Evolutionary conservation across 768 basidiomycete genomes (phyloP).

Genomic region (Symmetrospora coprosmae): DNA sequence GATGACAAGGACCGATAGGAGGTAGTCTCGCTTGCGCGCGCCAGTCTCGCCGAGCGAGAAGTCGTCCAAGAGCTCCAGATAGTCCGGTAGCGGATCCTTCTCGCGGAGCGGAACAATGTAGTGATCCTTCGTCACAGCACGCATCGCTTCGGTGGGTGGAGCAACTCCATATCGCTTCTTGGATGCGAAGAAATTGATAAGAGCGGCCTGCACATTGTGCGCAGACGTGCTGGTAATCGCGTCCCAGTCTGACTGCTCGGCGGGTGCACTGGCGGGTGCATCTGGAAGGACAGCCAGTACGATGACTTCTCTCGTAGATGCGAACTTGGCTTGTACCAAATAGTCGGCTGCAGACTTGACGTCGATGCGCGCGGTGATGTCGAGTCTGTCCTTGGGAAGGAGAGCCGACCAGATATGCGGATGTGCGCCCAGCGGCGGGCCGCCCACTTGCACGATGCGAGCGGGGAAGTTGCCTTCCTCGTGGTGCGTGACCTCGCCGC

Average conservation of each 20-base stretch:
- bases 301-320: constrained; percentile 60
- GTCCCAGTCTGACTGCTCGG: constrained; percentile 11
- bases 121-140: constrained; percentile 65
- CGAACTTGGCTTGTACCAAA: constrained; percentile 62
- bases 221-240: constrained; percentile 25
- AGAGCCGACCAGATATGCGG: constrained; percentile 60
- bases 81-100: constrained; percentile 60
- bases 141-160: constrained; percentile 25
- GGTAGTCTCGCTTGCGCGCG: constrained; percentile 48
- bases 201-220: no score
- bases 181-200: constrained; percentile 22
- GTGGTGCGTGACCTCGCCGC: constrained; percentile 27
- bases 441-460: constrained; percentile 61
- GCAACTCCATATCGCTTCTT: constrained; percentile 30
- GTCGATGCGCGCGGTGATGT: constrained; percentile 73
- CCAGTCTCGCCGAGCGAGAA: constrained; percentile 50
- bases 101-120: constrained; percentile 67
- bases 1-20: constrained; percentile 74
- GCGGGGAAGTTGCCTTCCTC: constrained; percentile 52
- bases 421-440: constrained; percentile 47
- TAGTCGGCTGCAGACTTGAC: constrained; percentile 63
- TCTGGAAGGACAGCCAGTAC: constrained; percentile 60
- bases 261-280: constrained; percentile 39
- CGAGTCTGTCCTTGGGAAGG: constrained; percentile 51
- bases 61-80: constrained; percentile 65